phyloP scores from a whole-genome alignment of 441 rosid genomes.

The Brassica balearica region DNA sequence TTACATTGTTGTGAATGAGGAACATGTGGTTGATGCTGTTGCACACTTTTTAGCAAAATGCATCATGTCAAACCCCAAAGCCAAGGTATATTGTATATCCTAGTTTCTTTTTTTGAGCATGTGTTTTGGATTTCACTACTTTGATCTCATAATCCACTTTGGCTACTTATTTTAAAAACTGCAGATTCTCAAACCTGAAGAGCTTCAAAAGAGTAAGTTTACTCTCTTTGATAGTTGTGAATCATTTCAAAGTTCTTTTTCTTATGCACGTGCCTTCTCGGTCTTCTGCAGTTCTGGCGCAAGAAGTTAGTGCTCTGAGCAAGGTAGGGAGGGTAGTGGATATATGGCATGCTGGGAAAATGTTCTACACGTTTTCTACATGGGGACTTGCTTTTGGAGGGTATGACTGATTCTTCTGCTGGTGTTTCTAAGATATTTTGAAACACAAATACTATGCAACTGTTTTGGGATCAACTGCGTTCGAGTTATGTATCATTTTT shows the following conservation, averaged over 20 bases:
- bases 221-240: constrained; percentile 1
- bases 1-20: constrained; percentile 76
- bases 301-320: constrained; percentile 71
- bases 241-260: neutral
- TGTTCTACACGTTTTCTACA: constrained; percentile 79
- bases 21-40: constrained; percentile 88
- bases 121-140: neutral
- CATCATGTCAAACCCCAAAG: constrained; percentile 78
- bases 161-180: constrained; percentile 33
- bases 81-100: constrained; percentile 50
- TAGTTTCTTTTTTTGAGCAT: constrained; percentile 6
- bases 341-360: constrained; percentile 91
- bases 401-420: constrained; percentile 22
- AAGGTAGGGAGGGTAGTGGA: constrained; percentile 70
- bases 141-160: neutral
- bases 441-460: neutral
- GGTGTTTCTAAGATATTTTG: neutral
- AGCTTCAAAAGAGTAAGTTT: constrained; percentile 80
- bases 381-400: constrained; percentile 77
- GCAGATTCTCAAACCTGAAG: constrained; percentile 83
- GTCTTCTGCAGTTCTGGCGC: constrained; percentile 56
- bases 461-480: neutral
- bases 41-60: constrained; percentile 94
- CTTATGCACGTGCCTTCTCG: neutral
- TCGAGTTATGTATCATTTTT: neutral